Evolutionary conservation across 345 rosid species (phyloP).

Genomic region (Gossypium rotundifolium): DNA sequence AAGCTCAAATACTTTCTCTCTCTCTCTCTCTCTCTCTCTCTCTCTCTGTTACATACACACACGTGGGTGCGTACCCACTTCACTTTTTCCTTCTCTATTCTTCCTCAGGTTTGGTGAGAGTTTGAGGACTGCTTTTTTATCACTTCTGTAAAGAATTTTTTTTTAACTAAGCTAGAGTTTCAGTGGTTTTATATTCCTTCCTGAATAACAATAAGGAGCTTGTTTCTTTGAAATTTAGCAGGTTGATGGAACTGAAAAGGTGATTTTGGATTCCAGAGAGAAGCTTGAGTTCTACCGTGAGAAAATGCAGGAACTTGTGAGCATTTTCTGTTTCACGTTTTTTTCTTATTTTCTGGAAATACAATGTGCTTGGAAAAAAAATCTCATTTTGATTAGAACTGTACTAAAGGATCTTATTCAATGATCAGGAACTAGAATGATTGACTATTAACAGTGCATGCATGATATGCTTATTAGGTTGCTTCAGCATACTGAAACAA

Average conservation of each 20-base stretch:
- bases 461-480: background rate
- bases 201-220: background rate
- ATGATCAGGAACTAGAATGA: background rate
- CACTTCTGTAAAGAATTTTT: too few relatives aligned
- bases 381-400: background rate
- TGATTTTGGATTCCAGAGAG: conserved; percentile 79
- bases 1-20: background rate
- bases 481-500: background rate
- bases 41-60: background rate
- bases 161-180: background rate
- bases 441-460: background rate
- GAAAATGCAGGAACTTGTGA: conserved; percentile 97
- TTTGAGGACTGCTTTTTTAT: background rate
- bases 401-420: background rate
- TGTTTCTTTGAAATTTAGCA: conserved; percentile 23
- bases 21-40: background rate
- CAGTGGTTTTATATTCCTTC: background rate
- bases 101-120: background rate
- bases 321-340: conserved; percentile 27
- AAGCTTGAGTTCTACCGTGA: conserved; percentile 86
- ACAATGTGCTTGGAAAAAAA: background rate
- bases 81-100: background rate
- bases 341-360: background rate
- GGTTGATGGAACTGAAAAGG: conserved; percentile 55
- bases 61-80: background rate